Evolutionary conservation across 2,329 filamentous ascomycete species (phyloP).

Genomic region (Ophioceras dolichostomum): DNA sequence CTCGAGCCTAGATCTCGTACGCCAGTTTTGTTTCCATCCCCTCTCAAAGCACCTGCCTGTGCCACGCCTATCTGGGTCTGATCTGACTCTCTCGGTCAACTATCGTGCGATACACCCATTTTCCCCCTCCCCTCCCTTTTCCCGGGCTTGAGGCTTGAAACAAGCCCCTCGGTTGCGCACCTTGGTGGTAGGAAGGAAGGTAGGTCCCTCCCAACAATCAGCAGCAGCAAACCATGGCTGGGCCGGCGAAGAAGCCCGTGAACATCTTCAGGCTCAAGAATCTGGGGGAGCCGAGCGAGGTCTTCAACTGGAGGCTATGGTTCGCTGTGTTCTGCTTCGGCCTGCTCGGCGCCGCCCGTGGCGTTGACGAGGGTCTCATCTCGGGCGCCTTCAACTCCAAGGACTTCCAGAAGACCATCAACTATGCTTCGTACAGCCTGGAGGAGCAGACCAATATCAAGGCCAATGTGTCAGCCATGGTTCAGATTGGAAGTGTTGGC

Average conservation of each 20-base stretch:
- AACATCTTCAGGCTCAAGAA: conserved; percentile 53
- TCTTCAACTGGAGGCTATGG: conserved; percentile 69
- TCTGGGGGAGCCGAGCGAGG: conserved; percentile 53
- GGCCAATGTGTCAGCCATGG: conserved; percentile 69
- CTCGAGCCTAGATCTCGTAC: too few species aligned
- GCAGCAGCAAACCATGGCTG: conserved; percentile 33
- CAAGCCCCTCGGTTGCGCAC: neutral
- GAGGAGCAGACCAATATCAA: conserved; percentile 53
- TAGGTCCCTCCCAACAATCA: conserved; percentile 7
- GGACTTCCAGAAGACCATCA: conserved; percentile 47
- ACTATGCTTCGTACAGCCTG: conserved; percentile 37
- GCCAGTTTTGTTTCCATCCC: too few species aligned
- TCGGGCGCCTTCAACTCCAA: conserved; percentile 55
- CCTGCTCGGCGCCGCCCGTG: conserved; percentile 63
- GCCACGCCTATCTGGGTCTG: too few species aligned
- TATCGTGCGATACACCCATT: too few species aligned
- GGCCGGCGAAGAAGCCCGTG: conserved; percentile 40
- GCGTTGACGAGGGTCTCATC: conserved; percentile 69
- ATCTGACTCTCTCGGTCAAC: too few species aligned
- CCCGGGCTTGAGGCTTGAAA: neutral
- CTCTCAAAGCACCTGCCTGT: too few species aligned
- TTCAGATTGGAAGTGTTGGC: conserved; percentile 63
- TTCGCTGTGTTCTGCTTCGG: conserved; percentile 64
- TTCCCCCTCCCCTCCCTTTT: neutral
- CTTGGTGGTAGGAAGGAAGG: neutral